These are phyloP conservation scores for Sporisorium scitamineum DNA, from an alignment of 1,284 basidiomycete species.

Conservation along the genomic window DNA sequence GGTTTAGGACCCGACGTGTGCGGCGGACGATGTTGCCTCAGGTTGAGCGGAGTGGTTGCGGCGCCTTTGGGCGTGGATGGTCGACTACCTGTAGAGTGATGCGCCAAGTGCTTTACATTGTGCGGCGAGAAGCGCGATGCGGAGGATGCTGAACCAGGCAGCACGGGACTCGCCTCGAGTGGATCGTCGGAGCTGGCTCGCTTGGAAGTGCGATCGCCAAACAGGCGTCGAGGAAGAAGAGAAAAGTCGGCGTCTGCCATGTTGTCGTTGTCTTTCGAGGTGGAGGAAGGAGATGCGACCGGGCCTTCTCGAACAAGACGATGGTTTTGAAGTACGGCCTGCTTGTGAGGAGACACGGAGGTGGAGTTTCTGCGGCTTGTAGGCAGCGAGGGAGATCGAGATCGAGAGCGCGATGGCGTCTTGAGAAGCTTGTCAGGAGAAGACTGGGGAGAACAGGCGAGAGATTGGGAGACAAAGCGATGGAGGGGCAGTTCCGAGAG, in stretches of 20 bases:
- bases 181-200: slow-evolving; percentile 10
- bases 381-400: slow-evolving; percentile 38
- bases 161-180: slow-evolving; percentile 29
- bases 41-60: slow-evolving; percentile 29
- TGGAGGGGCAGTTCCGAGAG: slow-evolving; percentile 45
- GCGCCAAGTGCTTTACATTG: slow-evolving; percentile 31
- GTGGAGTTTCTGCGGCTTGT: slow-evolving; percentile 29
- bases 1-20: slow-evolving; percentile 46
- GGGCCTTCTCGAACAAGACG: slow-evolving; percentile 40
- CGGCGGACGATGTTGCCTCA: slow-evolving; percentile 36
- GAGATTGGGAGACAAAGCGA: slow-evolving; percentile 35
- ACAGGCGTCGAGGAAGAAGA: slow-evolving; percentile 28
- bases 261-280: slow-evolving; percentile 13
- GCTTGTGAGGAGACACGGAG: slow-evolving; percentile 48
- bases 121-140: slow-evolving; percentile 37
- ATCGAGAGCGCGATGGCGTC: slow-evolving; percentile 39
- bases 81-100: slow-evolving; percentile 21
- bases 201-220: slow-evolving; percentile 13
- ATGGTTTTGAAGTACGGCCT: slow-evolving; percentile 43
- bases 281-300: slow-evolving; percentile 22
- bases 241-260: slow-evolving; percentile 19
- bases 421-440: slow-evolving; percentile 32
- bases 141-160: background rate
- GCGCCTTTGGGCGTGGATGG: slow-evolving; percentile 37
- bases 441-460: slow-evolving; percentile 28